A percentile compares a stretch with the other conserved stretches of the same genome.
These are phyloP conservation scores for Zarea fungicola DNA, from an alignment of 2,329 filamentous ascomycete genomes.

Conservation along the genomic window DNA sequence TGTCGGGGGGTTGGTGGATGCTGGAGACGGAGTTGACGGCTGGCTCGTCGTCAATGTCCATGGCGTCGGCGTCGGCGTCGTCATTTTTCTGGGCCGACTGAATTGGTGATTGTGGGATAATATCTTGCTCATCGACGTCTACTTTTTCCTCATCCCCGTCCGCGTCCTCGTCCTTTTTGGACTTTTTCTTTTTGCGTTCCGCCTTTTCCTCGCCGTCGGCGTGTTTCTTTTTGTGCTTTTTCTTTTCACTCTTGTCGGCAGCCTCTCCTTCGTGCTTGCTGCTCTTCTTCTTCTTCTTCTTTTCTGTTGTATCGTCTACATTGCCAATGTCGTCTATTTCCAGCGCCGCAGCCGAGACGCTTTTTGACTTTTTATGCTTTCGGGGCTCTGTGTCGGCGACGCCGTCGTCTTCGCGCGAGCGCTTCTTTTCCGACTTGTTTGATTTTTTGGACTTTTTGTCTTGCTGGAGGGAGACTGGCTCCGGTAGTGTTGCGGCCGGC, in stretches of 20 bases:
- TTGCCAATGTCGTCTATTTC: conserved; percentile 19
- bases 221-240: conserved; percentile 18
- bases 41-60: conserved; percentile 34
- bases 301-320: conserved; percentile 29
- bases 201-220: neutral
- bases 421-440: conserved; percentile 37
- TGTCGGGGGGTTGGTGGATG: conserved; percentile 33
- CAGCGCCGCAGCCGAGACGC: conserved; percentile 33
- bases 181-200: conserved; percentile 17
- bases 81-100: no score
- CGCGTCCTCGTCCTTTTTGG: conserved; percentile 27
- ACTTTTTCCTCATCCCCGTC: conserved; percentile 23
- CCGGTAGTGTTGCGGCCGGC: conserved; percentile 29
- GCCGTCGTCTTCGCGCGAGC: conserved; percentile 38
- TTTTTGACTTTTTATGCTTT: conserved; percentile 48
- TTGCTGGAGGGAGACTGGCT: conserved; percentile 25
- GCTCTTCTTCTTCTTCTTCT: conserved; percentile 26
- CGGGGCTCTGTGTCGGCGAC: conserved; percentile 33
- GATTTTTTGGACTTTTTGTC: conserved; percentile 36
- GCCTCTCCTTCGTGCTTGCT: conserved; percentile 20
- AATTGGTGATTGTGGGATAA: conserved; percentile 4
- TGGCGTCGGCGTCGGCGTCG: conserved; percentile 25
- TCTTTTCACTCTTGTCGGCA: neutral
- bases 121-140: conserved; percentile 20
- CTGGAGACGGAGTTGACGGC: conserved; percentile 25